Percentiles rank a stretch among this genome's conserved stretches.
Evolutionary conservation across 257 asterid genomes (phyloP).

Genomic region (Przewalskia tangutica): DNA sequence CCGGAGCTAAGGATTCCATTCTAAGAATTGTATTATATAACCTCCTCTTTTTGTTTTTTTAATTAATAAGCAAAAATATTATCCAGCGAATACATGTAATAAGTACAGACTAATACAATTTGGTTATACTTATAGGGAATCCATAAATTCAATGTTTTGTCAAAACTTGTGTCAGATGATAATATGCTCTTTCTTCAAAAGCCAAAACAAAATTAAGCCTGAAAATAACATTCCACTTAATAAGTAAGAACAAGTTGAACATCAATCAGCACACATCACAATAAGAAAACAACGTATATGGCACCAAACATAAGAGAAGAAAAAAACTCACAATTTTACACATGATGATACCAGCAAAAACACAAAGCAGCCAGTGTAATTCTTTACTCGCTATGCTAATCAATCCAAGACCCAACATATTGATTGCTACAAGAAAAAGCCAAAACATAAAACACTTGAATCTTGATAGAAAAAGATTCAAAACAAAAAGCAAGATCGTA

Average conservation of each 20-base stretch:
- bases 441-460: background rate
- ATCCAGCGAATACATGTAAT: background rate
- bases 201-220: background rate
- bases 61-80: background rate
- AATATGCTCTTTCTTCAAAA: background rate
- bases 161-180: background rate
- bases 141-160: background rate
- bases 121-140: background rate
- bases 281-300: no score
- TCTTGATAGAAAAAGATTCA: background rate
- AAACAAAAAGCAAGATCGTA: background rate
- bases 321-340: conserved; percentile 64
- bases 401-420: conserved; percentile 25
- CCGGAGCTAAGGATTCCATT: background rate
- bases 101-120: background rate
- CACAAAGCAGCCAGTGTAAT: conserved; percentile 49
- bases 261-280: background rate
- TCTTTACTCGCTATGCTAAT: conserved; percentile 34
- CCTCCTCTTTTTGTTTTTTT: background rate
- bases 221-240: background rate
- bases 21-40: background rate
- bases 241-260: background rate
- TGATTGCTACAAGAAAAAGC: background rate
- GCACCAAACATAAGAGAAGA: background rate
- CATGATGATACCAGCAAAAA: conserved; percentile 60